phyloP scores from a whole-genome alignment of 768 basidiomycete species.

The Collybiopsis luxurians region DNA sequence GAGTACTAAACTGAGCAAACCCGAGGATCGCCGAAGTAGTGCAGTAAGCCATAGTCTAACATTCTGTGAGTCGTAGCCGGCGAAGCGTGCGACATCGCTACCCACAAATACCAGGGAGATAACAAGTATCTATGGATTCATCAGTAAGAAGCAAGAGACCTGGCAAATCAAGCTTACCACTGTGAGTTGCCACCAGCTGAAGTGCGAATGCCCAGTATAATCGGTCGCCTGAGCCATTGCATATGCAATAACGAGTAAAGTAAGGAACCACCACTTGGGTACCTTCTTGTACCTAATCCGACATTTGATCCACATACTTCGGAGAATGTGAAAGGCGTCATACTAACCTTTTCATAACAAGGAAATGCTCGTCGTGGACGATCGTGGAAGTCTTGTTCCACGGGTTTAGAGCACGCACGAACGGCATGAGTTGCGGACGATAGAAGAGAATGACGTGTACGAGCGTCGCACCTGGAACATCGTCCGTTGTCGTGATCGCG shows the following conservation, averaged over 20 bases:
- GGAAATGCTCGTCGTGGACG: conserved; percentile 27
- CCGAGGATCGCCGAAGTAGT: conserved; percentile 16
- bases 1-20: conserved; percentile 6
- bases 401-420: conserved; percentile 29
- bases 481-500: too few species aligned
- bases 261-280: conserved; percentile 20
- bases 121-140: conserved; percentile 14
- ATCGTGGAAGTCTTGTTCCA: conserved; percentile 25
- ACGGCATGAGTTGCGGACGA: conserved; percentile 31
- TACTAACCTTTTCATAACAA: conserved; percentile 11
- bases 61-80: not conserved
- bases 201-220: conserved; percentile 22
- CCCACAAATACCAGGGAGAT: conserved; percentile 18
- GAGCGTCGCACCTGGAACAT: conserved; percentile 8
- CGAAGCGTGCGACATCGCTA: not conserved
- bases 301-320: not conserved
- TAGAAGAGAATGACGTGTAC: conserved; percentile 31
- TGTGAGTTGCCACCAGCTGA: conserved; percentile 24
- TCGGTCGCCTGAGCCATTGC: conserved; percentile 22
- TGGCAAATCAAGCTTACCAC: conserved; percentile 10
- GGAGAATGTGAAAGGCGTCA: too few species aligned
- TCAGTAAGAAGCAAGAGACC: conserved; percentile 19
- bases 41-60: conserved; percentile 1
- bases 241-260: conserved; percentile 15
- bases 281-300: conserved; percentile 12